A percentile compares a stretch with the other conserved stretches of the same genome.
Evolutionary conservation across 805 yeast species (phyloP).

Genomic region (Starmerella riodocensis): DNA sequence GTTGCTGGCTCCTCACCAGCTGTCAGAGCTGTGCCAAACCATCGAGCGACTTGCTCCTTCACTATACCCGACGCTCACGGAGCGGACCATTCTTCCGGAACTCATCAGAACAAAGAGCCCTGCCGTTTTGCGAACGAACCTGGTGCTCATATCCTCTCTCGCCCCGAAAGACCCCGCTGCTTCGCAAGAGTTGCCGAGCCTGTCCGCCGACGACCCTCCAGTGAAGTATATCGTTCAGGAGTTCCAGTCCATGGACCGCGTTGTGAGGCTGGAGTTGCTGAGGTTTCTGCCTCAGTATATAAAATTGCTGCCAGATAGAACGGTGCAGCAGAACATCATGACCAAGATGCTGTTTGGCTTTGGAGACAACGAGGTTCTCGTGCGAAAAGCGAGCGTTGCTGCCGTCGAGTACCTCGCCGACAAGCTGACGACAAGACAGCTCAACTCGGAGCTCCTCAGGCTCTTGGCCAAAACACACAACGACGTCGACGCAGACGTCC

Average conservation of each 20-base stretch:
- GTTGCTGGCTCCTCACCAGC: conserved; percentile 16
- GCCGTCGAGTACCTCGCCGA: conserved; percentile 46
- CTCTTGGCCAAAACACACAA: conserved; percentile 68
- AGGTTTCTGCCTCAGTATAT: conserved; percentile 46
- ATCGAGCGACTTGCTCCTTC: background rate
- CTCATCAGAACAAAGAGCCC: conserved; percentile 30
- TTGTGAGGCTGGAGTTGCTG: conserved; percentile 59
- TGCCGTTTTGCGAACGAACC: conserved; percentile 14
- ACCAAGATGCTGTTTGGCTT: conserved; percentile 65
- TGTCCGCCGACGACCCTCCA: conserved; percentile 26
- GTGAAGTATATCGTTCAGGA: conserved; percentile 54
- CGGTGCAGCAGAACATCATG: conserved; percentile 58
- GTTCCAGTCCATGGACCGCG: conserved; percentile 58
- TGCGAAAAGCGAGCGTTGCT: conserved; percentile 67
- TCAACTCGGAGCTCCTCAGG: conserved; percentile 74
- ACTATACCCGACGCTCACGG: conserved; percentile 5
- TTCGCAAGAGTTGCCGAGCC: background rate
- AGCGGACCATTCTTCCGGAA: conserved; percentile 42
- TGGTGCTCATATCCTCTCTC: conserved; percentile 4
- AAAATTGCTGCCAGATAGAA: conserved; percentile 33
- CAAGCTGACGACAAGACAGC: conserved; percentile 59
- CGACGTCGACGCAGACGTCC: conserved; percentile 61
- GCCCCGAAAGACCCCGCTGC: background rate
- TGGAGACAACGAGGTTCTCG: conserved; percentile 67
- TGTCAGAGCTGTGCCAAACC: conserved; percentile 8